phyloP scores from a whole-genome alignment of 768 basidiomycete genomes.

The Rhizopogon salebrosus region DNA sequence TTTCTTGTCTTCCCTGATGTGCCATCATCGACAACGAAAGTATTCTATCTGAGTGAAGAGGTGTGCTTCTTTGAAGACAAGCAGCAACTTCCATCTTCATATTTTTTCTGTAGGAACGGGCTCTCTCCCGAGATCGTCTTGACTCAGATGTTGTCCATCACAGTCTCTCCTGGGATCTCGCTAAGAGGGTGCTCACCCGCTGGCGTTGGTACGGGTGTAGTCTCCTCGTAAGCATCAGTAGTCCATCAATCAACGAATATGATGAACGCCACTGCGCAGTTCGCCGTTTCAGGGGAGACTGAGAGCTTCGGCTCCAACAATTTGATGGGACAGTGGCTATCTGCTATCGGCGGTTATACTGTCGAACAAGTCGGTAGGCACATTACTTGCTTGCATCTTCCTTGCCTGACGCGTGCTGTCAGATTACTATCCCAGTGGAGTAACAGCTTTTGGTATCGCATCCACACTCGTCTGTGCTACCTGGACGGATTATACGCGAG shows the following conservation, averaged over 20 bases:
- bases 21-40: constrained; percentile 51
- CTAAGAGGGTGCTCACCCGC: constrained; percentile 44
- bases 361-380: constrained; percentile 54
- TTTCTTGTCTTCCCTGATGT: constrained; percentile 71
- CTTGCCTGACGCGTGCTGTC: constrained; percentile 13
- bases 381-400: neutral
- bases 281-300: constrained; percentile 60
- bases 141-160: constrained; percentile 36
- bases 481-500: constrained; percentile 55
- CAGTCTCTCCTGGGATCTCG: constrained; percentile 42
- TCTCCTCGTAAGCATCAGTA: constrained; percentile 39
- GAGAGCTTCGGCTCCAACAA: constrained; percentile 69
- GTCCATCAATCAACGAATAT: neutral
- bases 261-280: constrained; percentile 31
- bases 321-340: constrained; percentile 70
- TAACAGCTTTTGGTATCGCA: constrained; percentile 58
- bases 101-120: constrained; percentile 41
- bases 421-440: constrained; percentile 59
- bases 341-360: constrained; percentile 54
- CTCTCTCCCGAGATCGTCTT: constrained; percentile 46
- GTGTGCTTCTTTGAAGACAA: constrained; percentile 26
- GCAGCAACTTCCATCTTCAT: neutral
- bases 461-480: constrained; percentile 59
- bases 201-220: constrained; percentile 73
- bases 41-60: constrained; percentile 58